Evolutionary conservation across 192 early-diverging fungal species (phyloP), one percentile per base, ranked within the genome.

Genomic region (Haplosporangium gracile): DNA sequence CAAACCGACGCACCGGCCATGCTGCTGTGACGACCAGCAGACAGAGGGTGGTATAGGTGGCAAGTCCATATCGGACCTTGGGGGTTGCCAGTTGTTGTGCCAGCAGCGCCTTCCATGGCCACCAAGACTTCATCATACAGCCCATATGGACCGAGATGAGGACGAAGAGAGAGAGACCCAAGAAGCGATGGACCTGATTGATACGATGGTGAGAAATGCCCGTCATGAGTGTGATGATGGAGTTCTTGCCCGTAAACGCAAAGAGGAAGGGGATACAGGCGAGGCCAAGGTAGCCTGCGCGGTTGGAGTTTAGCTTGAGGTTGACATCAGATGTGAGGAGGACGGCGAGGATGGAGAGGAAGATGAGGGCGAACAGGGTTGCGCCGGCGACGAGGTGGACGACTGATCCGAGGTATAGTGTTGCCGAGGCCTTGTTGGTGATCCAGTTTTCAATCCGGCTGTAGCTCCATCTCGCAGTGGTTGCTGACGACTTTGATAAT

Each of bases 231-330:
- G 69, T 72, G 39, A 92, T 45, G 26, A 88, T 83, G 1, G 91
- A 90, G 85, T 89, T 89, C 65, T 92, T 92, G 63, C 90, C 90
- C 2, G 91, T 84, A 9, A 89, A 89, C 1, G 88, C 90, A 75
- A 92, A 82, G 18, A 89, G 70, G 79, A 92, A 92, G 1, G 91
- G 89, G 20, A 92, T 88, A 38, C 89, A 88, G 18, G 90, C 55
- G 5, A 92, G 76, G 0, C 78, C 83, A 22, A 92, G 63, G 68
- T 89, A 92, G 10, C 91, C 91, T 5, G 91, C 91, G 11, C 91
- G 79, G 76, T 92, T 89, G 0, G 91, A 90, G 51, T 92, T 92
- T 42, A 89, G 49, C 38, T 72, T 32, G 2, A 92, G 83, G 34
- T 90, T 87, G 15, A 60, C 84, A 32, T 89, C 75, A 22, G 81